Conservation (phyloP, 768 basidiomycete species). For the Coprinopsis cinerea region DNA sequence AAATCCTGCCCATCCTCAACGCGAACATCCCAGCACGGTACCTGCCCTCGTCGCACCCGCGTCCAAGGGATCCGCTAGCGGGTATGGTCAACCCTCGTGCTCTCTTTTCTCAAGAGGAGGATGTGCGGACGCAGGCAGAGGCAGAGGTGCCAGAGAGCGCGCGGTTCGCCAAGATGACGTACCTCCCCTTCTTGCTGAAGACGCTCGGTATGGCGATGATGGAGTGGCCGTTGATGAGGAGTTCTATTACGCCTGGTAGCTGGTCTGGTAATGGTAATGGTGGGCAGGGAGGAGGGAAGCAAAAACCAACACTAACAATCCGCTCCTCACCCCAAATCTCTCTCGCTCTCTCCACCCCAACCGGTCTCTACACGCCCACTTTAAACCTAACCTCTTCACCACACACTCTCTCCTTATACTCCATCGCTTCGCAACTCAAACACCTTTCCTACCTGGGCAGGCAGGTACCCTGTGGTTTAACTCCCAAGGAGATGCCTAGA, state of each 20-base stretch:
- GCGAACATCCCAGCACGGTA: conserved; percentile 60
- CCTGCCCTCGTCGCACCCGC: conserved; percentile 22
- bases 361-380: conserved; percentile 80
- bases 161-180: conserved; percentile 65
- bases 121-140: conserved; percentile 33
- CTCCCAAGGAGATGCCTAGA: conserved; percentile 63
- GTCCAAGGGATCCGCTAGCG: not conserved
- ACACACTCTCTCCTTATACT: conserved; percentile 49
- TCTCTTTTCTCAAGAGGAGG: conserved; percentile 29
- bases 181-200: conserved; percentile 81
- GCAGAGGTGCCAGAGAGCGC: conserved; percentile 43
- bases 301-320: conserved; percentile 64
- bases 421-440: conserved; percentile 54
- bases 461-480: conserved; percentile 59
- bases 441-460: conserved; percentile 62
- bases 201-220: conserved; percentile 74
- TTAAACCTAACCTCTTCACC: conserved; percentile 36
- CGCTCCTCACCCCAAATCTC: conserved; percentile 72
- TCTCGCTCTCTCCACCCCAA: conserved; percentile 73
- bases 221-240: conserved; percentile 80
- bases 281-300: no score
- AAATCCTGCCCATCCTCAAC: conserved; percentile 63
- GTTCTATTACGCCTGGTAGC: conserved; percentile 49
- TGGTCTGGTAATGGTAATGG: conserved; percentile 6
- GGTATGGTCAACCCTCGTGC: conserved; percentile 33